Conservation (phyloP, 2,329 filamentous ascomycete genomes). For the Hortaea werneckii region DNA sequence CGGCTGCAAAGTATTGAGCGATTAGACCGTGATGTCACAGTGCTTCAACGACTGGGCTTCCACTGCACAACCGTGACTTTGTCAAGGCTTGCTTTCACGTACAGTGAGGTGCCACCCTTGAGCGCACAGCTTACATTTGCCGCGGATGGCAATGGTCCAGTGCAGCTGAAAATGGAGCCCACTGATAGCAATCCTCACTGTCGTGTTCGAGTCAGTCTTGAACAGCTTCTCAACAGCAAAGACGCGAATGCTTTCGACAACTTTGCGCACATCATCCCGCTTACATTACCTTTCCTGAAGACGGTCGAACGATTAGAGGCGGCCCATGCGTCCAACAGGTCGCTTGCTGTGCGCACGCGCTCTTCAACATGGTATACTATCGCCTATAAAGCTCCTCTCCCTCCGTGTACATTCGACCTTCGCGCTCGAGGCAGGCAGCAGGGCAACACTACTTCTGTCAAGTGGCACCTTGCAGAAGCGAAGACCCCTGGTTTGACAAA, state of each 20-base stretch:
- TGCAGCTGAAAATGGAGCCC: slow-evolving; percentile 50
- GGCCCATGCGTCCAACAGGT: slow-evolving; percentile 5
- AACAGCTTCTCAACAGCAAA: slow-evolving; percentile 45
- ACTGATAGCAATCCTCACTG: slow-evolving; percentile 23
- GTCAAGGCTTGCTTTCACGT: slow-evolving; percentile 57
- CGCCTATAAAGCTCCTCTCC: slow-evolving; percentile 31
- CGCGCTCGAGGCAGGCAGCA: slow-evolving; percentile 15
- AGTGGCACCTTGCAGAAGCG: slow-evolving; percentile 29
- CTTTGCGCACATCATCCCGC: slow-evolving; percentile 48
- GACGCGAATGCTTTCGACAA: slow-evolving; percentile 40
- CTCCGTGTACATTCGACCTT: slow-evolving; percentile 27
- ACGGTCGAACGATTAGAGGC: slow-evolving; percentile 51
- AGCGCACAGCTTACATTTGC: slow-evolving; percentile 12
- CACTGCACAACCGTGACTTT: slow-evolving; percentile 51
- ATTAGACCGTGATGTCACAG: slow-evolving; percentile 59
- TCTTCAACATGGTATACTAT: slow-evolving; percentile 28
- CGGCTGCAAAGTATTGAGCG: slow-evolving; percentile 59
- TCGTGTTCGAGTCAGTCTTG: slow-evolving; percentile 19
- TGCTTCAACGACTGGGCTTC: slow-evolving; percentile 51
- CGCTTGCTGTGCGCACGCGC: slow-evolving; percentile 23
- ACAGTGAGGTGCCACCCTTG: slow-evolving; percentile 32
- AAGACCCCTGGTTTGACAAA: slow-evolving; percentile 1
- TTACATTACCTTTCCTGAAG: slow-evolving; percentile 54
- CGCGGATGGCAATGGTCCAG: slow-evolving; percentile 32
- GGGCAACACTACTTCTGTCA: slow-evolving; percentile 5